Percentiles rank a stretch among this genome's conserved stretches.
Conservation (phyloP, 1,284 basidiomycete species). For the Trichosporon faecale region DNA sequence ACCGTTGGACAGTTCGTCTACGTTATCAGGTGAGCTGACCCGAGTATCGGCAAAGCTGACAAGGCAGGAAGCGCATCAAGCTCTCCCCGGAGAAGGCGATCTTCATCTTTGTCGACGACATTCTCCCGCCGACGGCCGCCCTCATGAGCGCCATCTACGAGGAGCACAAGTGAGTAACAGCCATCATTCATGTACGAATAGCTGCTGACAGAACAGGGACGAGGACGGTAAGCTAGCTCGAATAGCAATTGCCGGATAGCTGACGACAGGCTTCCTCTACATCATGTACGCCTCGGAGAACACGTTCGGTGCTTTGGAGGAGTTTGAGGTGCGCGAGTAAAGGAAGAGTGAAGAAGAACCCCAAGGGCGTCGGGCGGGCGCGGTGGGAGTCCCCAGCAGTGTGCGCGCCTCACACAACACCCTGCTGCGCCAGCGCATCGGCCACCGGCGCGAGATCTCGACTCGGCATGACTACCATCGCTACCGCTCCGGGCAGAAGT, state of each 20-base stretch:
- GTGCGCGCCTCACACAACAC: neutral
- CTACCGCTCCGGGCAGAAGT: neutral
- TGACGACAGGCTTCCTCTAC: slow-evolving; percentile 71
- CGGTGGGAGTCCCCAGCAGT: neutral
- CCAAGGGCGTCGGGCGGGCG: neutral
- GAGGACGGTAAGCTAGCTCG: slow-evolving; percentile 63
- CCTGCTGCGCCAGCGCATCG: neutral
- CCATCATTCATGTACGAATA: neutral
- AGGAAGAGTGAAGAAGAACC: neutral
- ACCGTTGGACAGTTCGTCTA: slow-evolving; percentile 99
- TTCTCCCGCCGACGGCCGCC: slow-evolving; percentile 94
- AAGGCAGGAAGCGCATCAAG: slow-evolving; percentile 89
- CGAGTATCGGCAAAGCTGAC: slow-evolving; percentile 11
- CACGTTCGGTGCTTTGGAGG: slow-evolving; percentile 65
- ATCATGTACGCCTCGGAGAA: slow-evolving; percentile 97
- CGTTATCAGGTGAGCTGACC: slow-evolving; percentile 66
- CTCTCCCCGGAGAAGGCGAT: slow-evolving; percentile 99
- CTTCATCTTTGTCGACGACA: slow-evolving; percentile 98
- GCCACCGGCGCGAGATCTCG: neutral
- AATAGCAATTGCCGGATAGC: slow-evolving; percentile 8
- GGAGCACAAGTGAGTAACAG: slow-evolving; percentile 83
- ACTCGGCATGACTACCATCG: neutral
- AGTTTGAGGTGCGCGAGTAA: slow-evolving; percentile 19
- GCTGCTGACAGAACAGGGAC: slow-evolving; percentile 60
- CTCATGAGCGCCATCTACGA: slow-evolving; percentile 99